Evolutionary conservation across 2,329 filamentous ascomycete species (phyloP).

Genomic region (Acrodontium crateriforme): DNA sequence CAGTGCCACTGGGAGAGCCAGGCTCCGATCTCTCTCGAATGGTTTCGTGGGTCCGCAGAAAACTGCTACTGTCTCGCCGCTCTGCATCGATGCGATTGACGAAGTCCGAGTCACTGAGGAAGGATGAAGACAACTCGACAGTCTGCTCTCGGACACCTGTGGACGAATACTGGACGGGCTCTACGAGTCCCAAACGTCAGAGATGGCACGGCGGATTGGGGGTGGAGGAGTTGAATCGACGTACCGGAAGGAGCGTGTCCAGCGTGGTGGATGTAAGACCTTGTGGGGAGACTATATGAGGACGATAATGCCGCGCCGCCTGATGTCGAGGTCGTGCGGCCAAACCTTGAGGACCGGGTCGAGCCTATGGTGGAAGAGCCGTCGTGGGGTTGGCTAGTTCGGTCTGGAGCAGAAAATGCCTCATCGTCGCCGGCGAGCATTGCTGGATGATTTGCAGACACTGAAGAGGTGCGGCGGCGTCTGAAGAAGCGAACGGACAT

Average conservation of each 20-base stretch:
- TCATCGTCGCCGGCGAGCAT: slow-evolving; percentile 1
- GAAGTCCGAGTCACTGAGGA: slow-evolving; percentile 22
- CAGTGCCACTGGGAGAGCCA: slow-evolving; percentile 13
- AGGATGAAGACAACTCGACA: slow-evolving; percentile 24
- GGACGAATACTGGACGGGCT: slow-evolving; percentile 29
- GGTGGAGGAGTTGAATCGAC: too few species aligned
- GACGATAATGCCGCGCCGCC: slow-evolving; percentile 10
- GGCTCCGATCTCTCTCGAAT: slow-evolving; percentile 23
- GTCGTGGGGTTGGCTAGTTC: neutral
- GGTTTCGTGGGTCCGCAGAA: too few species aligned
- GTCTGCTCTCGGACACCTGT: slow-evolving; percentile 25
- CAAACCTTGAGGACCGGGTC: neutral
- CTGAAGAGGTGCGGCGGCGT: slow-evolving; percentile 1
- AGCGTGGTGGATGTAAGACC: slow-evolving; percentile 23
- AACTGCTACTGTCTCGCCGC: too few species aligned
- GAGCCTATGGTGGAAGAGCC: too few species aligned
- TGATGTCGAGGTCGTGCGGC: slow-evolving; percentile 4
- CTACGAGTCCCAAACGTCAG: too few species aligned
- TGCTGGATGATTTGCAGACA: slow-evolving; percentile 1
- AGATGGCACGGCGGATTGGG: too few species aligned
- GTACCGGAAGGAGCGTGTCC: slow-evolving; percentile 12
- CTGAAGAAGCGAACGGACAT: slow-evolving; percentile 3
- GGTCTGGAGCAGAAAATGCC: slow-evolving; percentile 1
- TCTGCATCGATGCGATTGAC: slow-evolving; percentile 10
- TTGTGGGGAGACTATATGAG: slow-evolving; percentile 19